These are phyloP conservation scores for Staphylotrichum longicolle DNA, from an alignment of 495 filamentous ascomycete species.

Conservation along the genomic window DNA sequence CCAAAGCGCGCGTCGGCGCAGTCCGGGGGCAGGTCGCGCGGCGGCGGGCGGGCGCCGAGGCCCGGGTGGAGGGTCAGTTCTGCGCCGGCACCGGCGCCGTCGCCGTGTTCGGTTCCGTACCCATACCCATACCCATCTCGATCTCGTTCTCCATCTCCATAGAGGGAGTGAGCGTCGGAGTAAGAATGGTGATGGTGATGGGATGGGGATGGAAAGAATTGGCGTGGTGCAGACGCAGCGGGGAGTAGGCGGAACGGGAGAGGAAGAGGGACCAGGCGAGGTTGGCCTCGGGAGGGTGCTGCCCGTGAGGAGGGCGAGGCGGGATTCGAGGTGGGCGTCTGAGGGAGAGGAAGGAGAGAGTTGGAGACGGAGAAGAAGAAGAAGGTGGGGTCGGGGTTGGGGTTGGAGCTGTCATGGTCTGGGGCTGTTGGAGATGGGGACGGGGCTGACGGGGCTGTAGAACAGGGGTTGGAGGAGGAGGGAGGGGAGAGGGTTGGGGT, in stretches of 20 bases:
- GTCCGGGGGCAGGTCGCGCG: constrained; percentile 27
- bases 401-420: background rate
- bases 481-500: background rate
- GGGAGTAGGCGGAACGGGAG: constrained; percentile 37
- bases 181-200: too few relatives aligned
- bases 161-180: too few relatives aligned
- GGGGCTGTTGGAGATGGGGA: too few relatives aligned
- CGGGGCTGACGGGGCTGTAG: too few relatives aligned
- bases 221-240: constrained; percentile 28
- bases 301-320: constrained; percentile 18
- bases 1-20: constrained; percentile 28
- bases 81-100: too few relatives aligned
- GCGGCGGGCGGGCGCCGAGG: constrained; percentile 13
- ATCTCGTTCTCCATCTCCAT: too few relatives aligned
- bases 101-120: too few relatives aligned
- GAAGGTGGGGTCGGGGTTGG: background rate
- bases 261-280: constrained; percentile 25
- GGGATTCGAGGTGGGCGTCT: constrained; percentile 11
- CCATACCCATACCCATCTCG: too few relatives aligned
- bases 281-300: constrained; percentile 11
- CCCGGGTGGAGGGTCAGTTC: too few relatives aligned
- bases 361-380: background rate
- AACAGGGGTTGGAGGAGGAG: too few relatives aligned
- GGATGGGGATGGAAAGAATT: too few relatives aligned
- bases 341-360: background rate